Base-by-base conservation (phyloP, 148 eudicot species). In the Chenopodium formosanum region DNA sequence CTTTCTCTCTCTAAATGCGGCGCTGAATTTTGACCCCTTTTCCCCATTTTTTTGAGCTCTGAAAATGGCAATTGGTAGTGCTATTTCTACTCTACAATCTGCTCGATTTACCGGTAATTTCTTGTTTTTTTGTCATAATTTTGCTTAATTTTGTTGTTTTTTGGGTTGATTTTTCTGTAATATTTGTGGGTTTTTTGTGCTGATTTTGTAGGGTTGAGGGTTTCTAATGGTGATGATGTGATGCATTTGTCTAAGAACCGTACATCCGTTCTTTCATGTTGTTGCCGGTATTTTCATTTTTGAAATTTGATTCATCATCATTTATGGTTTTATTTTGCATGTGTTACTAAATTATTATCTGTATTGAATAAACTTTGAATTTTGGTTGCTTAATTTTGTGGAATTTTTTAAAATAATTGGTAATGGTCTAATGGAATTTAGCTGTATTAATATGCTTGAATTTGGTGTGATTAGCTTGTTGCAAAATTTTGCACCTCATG, bases 41-140 rank as follows among this genome's bases (percentile, higher is more conserved):
- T 25, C 66, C 46, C 63, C 16, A 7, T 22, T 47, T 44, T 31
- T 64, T 23, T n/a, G 20, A 74, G 63, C 77, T 23, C 65, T 32
- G 7, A 74, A 4, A 64, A 84, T 84, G 86, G 86, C 84, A 72
- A 81, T 84, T 73, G 86, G 86, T 13, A 84, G 79, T 77, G 81
- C 86, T 64, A 50, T 84, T 14, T 72, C 86, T 11, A 84, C 86
- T 22, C 25, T 84, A 77, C 73, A 84, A 31, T 77, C 83, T 10
- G 48, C 84, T 73, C 78, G 77, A 37, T 84, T 81, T 47, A 72
- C 65, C 50, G 86, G 86, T 84, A 81, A 32, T 68, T 31, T 40
- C 20, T 23, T 53, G 50, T 23, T 72, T 31, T 58, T 58, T 52
- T 17, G n/a, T 40, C 69, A 12, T 22, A 32, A 44, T 64, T 47